Evolutionary conservation across 148 eudicot species (phyloP).

Genomic region (Rhododendron molle): DNA sequence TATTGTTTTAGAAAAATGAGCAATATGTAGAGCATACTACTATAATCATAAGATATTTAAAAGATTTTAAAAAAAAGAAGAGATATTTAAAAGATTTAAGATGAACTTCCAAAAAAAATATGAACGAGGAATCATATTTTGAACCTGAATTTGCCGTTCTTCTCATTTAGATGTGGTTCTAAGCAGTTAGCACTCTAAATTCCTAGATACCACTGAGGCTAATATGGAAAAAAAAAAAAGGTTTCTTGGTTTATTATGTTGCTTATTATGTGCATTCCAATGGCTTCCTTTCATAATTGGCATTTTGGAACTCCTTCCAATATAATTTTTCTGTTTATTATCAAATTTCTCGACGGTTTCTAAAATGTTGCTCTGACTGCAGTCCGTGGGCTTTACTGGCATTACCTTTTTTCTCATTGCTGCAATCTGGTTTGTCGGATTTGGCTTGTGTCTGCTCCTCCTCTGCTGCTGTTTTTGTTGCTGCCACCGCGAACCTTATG

Average conservation of each 20-base stretch:
- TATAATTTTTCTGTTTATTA: background rate
- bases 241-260: background rate
- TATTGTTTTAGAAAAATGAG: background rate
- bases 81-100: background rate
- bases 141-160: background rate
- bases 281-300: background rate
- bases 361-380: slow-evolving; percentile 16
- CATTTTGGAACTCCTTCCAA: background rate
- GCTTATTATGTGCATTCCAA: background rate
- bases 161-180: background rate
- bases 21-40: background rate
- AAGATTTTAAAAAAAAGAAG: background rate
- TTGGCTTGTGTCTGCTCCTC: slow-evolving; percentile 32
- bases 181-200: background rate
- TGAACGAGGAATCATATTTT: background rate
- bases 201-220: background rate
- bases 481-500: slow-evolving; percentile 26
- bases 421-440: slow-evolving; percentile 37
- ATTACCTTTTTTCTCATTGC: slow-evolving; percentile 33
- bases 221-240: no score
- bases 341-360: background rate
- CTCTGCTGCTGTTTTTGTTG: slow-evolving; percentile 37
- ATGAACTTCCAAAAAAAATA: background rate
- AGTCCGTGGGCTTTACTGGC: slow-evolving; percentile 47
- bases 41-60: background rate